phyloP scores from a whole-genome alignment of 2,329 filamentous ascomycete genomes.

The Diplodia seriata region DNA sequence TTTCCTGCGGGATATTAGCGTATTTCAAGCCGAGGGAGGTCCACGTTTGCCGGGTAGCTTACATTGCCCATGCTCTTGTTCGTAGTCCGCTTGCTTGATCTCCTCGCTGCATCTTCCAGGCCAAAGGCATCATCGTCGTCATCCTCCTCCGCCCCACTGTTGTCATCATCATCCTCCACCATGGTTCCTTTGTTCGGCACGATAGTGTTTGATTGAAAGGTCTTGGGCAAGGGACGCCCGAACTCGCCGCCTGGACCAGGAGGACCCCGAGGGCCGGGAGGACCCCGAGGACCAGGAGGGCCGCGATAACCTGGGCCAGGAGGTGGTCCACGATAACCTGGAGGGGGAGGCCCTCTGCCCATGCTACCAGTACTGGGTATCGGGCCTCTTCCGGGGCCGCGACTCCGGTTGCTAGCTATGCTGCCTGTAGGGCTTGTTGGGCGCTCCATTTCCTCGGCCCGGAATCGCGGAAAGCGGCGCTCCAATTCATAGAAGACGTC shows the following conservation, averaged over 20 bases:
- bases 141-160: conserved; percentile 61
- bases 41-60: background rate
- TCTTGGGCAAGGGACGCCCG: conserved; percentile 81
- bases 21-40: too few relatives aligned
- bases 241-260: conserved; percentile 65
- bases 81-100: conserved; percentile 49
- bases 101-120: conserved; percentile 56
- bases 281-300: conserved; percentile 35
- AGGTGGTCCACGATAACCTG: conserved; percentile 31
- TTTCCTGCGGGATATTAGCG: conserved; percentile 59
- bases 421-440: conserved; percentile 68
- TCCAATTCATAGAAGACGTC: conserved; percentile 97
- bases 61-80: conserved; percentile 50
- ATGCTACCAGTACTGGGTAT: conserved; percentile 64
- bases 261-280: conserved; percentile 32
- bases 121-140: conserved; percentile 66
- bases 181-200: conserved; percentile 98
- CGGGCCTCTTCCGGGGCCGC: conserved; percentile 62
- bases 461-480: conserved; percentile 83
- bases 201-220: conserved; percentile 93
- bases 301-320: conserved; percentile 34
- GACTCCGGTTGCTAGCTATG: conserved; percentile 63
- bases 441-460: conserved; percentile 71
- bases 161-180: conserved; percentile 91
- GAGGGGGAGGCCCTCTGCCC: conserved; percentile 39